Conservation (phyloP, 345 rosid species). For the Populus nigra region DNA sequence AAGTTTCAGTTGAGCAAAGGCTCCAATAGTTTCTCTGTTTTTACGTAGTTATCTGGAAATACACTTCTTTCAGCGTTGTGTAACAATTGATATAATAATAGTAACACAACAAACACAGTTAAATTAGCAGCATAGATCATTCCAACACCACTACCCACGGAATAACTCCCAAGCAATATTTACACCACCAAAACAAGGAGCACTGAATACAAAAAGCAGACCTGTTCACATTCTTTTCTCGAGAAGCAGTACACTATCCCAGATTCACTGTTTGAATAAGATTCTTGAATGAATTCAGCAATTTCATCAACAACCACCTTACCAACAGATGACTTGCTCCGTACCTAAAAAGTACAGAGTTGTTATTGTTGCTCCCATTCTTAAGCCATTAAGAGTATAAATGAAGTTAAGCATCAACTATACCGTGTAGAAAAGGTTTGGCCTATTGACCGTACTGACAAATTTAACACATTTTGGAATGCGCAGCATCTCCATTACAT, state of each 20-base stretch:
- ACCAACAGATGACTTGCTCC: constrained; percentile 79
- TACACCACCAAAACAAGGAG: not conserved
- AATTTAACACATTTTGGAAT: constrained; percentile 77
- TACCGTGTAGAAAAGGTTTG: constrained; percentile 93
- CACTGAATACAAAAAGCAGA: constrained; percentile 23
- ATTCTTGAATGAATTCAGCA: constrained; percentile 70
- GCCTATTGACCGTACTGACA: constrained; percentile 93
- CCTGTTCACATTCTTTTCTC: constrained; percentile 96
- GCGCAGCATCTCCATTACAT: constrained; percentile 82
- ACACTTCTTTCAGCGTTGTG: not conserved
- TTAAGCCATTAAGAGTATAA: not conserved
- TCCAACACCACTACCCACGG: not conserved
- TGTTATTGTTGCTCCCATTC: not conserved
- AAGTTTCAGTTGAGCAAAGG: not conserved
- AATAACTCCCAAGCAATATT: no score
- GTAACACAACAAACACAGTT: not conserved
- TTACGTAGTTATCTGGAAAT: not conserved
- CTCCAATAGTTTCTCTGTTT: not conserved
- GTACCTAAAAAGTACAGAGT: constrained; percentile 52
- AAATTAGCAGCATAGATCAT: not conserved
- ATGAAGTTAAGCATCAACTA: constrained; percentile 6
- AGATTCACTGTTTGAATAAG: constrained; percentile 82
- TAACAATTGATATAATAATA: not conserved
- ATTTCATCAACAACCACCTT: constrained; percentile 80
- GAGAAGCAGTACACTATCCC: constrained; percentile 97